These are phyloP conservation scores for Carallia pectinifolia DNA, from an alignment of 345 rosid genomes.

Conservation along the genomic window DNA sequence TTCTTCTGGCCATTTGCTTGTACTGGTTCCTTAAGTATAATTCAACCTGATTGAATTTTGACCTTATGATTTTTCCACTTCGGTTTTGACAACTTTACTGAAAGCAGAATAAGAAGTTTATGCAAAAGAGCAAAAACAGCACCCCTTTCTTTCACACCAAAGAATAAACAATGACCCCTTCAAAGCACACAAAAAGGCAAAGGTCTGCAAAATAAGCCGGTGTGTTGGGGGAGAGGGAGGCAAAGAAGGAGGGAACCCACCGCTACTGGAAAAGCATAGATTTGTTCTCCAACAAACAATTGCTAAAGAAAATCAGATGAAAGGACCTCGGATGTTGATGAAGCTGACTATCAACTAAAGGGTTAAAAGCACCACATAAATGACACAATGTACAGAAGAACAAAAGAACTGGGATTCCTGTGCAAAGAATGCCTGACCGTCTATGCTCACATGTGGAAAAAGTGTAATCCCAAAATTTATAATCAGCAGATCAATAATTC, in stretches of 20 bases:
- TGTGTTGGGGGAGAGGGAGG: too few species aligned
- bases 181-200: too few species aligned
- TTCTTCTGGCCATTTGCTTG: too few species aligned
- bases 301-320: not conserved
- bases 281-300: conserved; percentile 4
- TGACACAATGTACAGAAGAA: conserved; percentile 46
- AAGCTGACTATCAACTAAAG: conserved; percentile 13
- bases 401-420: conserved; percentile 40
- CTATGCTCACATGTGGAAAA: conserved; percentile 32
- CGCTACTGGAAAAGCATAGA: not conserved
- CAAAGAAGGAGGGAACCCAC: not conserved
- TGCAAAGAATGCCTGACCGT: conserved; percentile 62
- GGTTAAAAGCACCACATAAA: conserved; percentile 24
- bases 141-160: too few species aligned
- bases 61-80: too few species aligned
- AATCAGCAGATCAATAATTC: conserved; percentile 55
- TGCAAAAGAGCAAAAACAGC: too few species aligned
- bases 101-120: too few species aligned
- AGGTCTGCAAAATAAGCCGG: too few species aligned
- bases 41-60: too few species aligned
- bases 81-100: too few species aligned
- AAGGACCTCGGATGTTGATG: not conserved
- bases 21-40: too few species aligned
- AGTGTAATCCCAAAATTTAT: conserved; percentile 26
- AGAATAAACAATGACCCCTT: too few species aligned